Evolutionary conservation across 495 filamentous ascomycete species (phyloP).

Genomic region (Choiromyces venosus): DNA sequence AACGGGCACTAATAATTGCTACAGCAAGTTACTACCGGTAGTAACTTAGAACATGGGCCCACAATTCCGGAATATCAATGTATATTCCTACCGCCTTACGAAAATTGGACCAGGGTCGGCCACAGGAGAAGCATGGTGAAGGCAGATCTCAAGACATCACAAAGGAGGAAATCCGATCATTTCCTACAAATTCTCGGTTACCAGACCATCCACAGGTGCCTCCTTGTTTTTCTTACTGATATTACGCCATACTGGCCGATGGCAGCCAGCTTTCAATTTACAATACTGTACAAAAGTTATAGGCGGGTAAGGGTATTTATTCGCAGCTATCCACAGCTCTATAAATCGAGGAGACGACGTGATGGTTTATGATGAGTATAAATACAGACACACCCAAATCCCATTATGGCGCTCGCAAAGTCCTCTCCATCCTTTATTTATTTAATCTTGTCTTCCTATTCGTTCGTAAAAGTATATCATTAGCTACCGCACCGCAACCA

Average conservation of each 20-base stretch:
- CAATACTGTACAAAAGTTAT: not conserved
- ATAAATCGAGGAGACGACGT: constrained; percentile 15
- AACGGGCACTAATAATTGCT: not conserved
- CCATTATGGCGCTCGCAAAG: constrained; percentile 9
- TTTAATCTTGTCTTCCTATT: constrained; percentile 34
- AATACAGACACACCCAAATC: constrained; percentile 19
- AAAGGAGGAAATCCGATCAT: not conserved
- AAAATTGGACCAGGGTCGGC: not conserved
- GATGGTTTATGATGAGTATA: constrained; percentile 19
- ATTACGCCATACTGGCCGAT: not conserved
- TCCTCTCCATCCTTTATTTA: not conserved
- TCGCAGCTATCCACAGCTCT: not conserved
- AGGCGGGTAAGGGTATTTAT: not conserved
- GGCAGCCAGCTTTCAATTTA: not conserved
- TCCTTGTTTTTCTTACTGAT: not conserved
- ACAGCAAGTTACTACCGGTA: too few species aligned
- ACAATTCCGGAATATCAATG: not conserved
- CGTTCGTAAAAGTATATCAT: constrained; percentile 8
- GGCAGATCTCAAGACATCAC: not conserved
- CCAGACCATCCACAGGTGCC: not conserved
- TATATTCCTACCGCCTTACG: not conserved
- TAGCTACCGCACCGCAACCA: constrained; percentile 6
- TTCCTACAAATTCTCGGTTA: not conserved
- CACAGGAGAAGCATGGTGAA: not conserved
- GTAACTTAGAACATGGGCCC: not conserved